These are phyloP conservation scores for Starmerella vaccinii DNA, from an alignment of 805 yeast species.

Conservation along the genomic window DNA sequence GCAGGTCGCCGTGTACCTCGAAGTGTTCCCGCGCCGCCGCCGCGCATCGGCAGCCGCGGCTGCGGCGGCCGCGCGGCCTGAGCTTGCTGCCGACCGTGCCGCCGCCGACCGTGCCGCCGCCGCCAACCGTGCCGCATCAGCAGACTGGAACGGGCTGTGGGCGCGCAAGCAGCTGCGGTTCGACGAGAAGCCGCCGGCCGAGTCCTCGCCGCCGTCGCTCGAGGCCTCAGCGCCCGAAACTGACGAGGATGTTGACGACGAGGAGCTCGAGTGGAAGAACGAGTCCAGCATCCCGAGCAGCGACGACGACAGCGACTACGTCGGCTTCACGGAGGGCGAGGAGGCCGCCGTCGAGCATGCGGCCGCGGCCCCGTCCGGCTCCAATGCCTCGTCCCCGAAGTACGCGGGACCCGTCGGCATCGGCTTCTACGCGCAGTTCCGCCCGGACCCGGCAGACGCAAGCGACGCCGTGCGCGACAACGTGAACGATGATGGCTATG, in stretches of 20 bases:
- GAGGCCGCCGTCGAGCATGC: neutral
- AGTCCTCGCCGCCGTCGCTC: constrained; percentile 2
- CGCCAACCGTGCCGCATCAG: too few relatives aligned
- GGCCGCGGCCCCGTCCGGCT: neutral
- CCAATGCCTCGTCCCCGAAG: neutral
- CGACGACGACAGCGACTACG: constrained; percentile 1
- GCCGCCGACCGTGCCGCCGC: too few relatives aligned
- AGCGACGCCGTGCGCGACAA: neutral
- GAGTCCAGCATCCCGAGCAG: neutral
- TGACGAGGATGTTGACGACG: constrained; percentile 3
- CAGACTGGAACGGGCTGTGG: neutral
- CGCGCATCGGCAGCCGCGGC: too few relatives aligned
- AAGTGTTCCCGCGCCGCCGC: constrained; percentile 7
- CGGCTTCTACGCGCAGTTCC: constrained; percentile 11
- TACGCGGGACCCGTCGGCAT: constrained; percentile 3
- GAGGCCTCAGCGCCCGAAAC: neutral
- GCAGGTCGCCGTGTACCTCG: constrained; percentile 6
- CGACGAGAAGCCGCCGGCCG: neutral
- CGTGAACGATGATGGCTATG: constrained; percentile 8
- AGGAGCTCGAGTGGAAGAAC: neutral
- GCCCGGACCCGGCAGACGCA: neutral
- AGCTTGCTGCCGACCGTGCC: neutral
- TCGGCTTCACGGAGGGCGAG: constrained; percentile 1
- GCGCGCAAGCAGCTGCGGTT: neutral
- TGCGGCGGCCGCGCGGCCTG: neutral